Evolutionary conservation across 352 stramenopile species (phyloP), one percentile per base, ranked within the genome.

Genomic region (Globisporangium perplexum): DNA sequence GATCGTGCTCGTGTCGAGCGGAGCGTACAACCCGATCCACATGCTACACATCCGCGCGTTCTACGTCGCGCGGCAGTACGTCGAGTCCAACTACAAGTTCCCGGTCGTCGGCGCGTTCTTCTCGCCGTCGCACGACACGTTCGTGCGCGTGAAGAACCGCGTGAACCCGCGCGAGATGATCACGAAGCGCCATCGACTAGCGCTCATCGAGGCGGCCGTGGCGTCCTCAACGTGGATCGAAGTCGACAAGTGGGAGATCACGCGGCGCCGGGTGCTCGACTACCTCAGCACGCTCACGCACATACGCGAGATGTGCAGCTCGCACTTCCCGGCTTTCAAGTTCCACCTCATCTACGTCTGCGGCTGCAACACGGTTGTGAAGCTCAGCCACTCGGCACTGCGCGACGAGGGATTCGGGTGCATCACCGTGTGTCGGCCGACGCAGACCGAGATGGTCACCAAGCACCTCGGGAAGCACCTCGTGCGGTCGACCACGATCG

Each of bases 181-280:
- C 59, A 76, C 80, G 6, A 83, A 83, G 57, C 66, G 74, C 8
- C 78, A 89, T 52, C 74, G 81, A 20, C 50, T 89, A 17, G 78
- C 59, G 6, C 60, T 88, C 49, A 77, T 87, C 23, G 81, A 91
- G 48, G 68, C 77, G 10, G 77, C 81, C 1, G 74, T 88, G 12
- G 74, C 70, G 8, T 74, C 69, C 4, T 89, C 77, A 0, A 88
- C 77, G 15, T 91, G 81, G 81, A 89, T 91, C 50, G 74, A 91
- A 60, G 77, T 85, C n/a, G 77, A 91, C 63, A 91, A 89, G 57
- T 88, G 81, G 78, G 81, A 89, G 60, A 89, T 89, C 58, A 91
- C 77, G 59, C 68, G 81, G 10, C 59, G 81, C 7, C 63, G 81
- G 20, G 81, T 91, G 44, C 59, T 88, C 23, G 77, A 91, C 56